These are phyloP conservation scores for Paramecium caudatum DNA, from an alignment of 73 alveolate species.

Conservation along the genomic window DNA sequence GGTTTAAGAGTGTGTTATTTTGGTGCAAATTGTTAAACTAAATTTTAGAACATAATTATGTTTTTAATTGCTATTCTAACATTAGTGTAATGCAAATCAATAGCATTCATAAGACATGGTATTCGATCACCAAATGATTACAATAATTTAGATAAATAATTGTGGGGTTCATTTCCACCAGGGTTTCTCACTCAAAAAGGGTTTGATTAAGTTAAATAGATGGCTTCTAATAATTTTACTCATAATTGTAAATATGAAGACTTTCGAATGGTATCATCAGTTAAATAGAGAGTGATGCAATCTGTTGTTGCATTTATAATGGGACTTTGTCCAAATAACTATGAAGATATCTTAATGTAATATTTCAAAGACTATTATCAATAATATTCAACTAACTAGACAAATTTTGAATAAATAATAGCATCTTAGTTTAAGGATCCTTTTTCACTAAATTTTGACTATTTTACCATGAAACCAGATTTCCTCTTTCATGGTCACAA, in stretches of 20 bases:
- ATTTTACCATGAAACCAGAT: not conserved
- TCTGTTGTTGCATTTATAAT: conserved; percentile 19
- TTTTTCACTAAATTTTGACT: not conserved
- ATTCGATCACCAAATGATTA: conserved; percentile 37
- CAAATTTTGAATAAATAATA: conserved; percentile 1
- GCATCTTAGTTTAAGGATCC: conserved; percentile 37
- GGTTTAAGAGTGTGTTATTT: not conserved
- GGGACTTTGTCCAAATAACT: conserved; percentile 62
- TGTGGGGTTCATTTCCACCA: not conserved
- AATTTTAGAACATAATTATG: not conserved
- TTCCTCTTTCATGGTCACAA: conserved; percentile 62
- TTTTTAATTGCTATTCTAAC: not conserved
- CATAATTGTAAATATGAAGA: conserved; percentile 5
- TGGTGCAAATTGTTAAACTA: not conserved
- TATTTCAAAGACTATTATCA: conserved; percentile 46
- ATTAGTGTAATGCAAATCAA: not conserved
- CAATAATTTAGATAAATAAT: not conserved
- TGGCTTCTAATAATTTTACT: not conserved
- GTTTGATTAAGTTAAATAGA: not conserved
- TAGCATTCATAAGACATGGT: conserved; percentile 59
- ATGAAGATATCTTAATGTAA: not conserved
- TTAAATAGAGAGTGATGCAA: not conserved
- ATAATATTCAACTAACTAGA: conserved; percentile 1
- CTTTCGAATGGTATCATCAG: not conserved
- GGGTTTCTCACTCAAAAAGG: conserved; percentile 32